Percentiles rank a stretch among this genome's conserved stretches.
phyloP scores from a whole-genome alignment of 768 basidiomycete genomes.

The Aureoboletus auriporus region DNA sequence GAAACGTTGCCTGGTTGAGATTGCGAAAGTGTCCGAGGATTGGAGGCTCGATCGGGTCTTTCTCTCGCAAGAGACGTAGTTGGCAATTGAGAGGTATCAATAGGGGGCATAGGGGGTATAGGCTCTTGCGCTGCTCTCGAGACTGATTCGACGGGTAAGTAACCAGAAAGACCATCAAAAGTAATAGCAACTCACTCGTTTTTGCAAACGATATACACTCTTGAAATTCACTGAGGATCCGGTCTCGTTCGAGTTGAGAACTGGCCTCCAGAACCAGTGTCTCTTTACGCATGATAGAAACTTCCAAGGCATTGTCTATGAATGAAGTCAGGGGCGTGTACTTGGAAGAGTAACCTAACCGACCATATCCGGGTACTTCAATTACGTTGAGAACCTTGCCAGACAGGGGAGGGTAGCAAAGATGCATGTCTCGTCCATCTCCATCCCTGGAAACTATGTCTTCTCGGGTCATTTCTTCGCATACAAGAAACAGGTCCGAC shows the following conservation, averaged over 20 bases:
- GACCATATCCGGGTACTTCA: conserved; percentile 59
- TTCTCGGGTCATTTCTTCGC: conserved; percentile 73
- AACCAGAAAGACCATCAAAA: not conserved
- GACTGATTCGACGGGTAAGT: conserved; percentile 34
- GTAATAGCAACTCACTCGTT: conserved; percentile 40
- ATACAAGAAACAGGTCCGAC: conserved; percentile 89
- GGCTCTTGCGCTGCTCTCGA: conserved; percentile 58
- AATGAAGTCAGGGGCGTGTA: conserved; percentile 11
- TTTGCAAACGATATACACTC: conserved; percentile 85
- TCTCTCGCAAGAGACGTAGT: too few relatives aligned
- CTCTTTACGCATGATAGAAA: conserved; percentile 89
- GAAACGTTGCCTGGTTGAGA: not conserved
- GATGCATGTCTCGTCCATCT: conserved; percentile 79
- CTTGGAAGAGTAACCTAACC: conserved; percentile 19
- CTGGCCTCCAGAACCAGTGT: conserved; percentile 62
- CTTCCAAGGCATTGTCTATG: conserved; percentile 66
- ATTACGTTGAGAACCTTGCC: conserved; percentile 84
- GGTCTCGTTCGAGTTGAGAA: conserved; percentile 55
- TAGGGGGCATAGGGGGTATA: conserved; percentile 61
- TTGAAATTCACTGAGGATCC: conserved; percentile 63
- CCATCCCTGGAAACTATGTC: conserved; percentile 49
- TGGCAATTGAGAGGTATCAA: conserved; percentile 35
- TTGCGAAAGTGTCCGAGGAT: conserved; percentile 13
- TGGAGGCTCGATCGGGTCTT: conserved; percentile 19
- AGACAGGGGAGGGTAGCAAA: conserved; percentile 92